Evolutionary conservation across 2,329 filamentous ascomycete species (phyloP), one percentile per base, ranked within the genome.

Genomic region (Rhinocladiella similis): DNA sequence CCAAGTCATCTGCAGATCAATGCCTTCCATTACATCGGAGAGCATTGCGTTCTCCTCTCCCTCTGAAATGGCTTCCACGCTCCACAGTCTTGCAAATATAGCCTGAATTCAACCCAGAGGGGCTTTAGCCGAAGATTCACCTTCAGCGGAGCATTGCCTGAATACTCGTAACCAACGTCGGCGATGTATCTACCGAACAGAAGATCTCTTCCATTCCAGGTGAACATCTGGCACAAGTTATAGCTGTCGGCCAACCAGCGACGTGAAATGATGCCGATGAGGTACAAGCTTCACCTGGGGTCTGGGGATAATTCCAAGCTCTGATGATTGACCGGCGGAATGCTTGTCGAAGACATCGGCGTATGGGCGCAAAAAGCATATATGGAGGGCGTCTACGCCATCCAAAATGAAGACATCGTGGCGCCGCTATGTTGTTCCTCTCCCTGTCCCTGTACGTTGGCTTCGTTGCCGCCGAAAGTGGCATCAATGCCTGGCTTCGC

Each of bases 401-500:
- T 16, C 18, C n/a, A 45, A 39, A 45, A 46, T 52, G 43, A 52
- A 35, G 39, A 13, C 3, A 19, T 20, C 14, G 38, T 12, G 18
- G n/a, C 50, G 20, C 6, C 27, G 46, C 9, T 18, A 57, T 38
- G 25, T 54, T 57, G 47, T 39, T 16, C n/a, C 18, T 42, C 18
- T n/a, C 39, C 4, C 39, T 56, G 20, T n/a, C 59, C 10, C 50
- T 62, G 18, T 41, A 35, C 12, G 25, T 52, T 20, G 45, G 59
- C 50, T 20, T 59, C 18, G 56, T 39, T 18, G 49, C 47, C 25
- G 84, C 83, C 38, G 85, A 89, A 64, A 79, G 82, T 65, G 86
- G 86, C 10, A 70, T 84, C 20, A 73, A 80, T 54, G 85, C 75
- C 47, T 89, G 86, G 86, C 70, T 88, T 53, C 79, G 86, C 47